Evolutionary conservation across 805 yeast species (phyloP).

Genomic region (Brettanomyces bruxellensis): DNA sequence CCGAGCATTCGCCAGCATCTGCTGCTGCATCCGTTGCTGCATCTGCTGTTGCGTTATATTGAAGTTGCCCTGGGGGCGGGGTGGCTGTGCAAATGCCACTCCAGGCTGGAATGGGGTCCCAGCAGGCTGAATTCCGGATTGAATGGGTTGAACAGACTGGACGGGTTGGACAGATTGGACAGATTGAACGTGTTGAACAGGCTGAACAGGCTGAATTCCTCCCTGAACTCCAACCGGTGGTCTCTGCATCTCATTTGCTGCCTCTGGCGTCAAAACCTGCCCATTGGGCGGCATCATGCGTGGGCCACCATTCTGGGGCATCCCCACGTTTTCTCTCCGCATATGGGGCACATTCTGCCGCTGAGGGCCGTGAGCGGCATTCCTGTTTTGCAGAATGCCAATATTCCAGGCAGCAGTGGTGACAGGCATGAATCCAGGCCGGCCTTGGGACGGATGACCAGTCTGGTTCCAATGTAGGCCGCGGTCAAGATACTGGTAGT

Average conservation of each 20-base stretch:
- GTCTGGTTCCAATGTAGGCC: conserved; percentile 8
- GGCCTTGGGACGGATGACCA: not conserved
- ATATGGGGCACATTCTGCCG: no score
- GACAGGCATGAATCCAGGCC: not conserved
- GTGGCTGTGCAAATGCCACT: not conserved
- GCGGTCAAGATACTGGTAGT: conserved; percentile 46
- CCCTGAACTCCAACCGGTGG: not conserved
- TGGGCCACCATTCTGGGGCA: no score
- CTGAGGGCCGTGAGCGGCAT: no score
- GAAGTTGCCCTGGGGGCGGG: not conserved
- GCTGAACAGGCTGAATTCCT: no score
- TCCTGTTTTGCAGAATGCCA: not conserved
- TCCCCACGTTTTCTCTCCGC: no score
- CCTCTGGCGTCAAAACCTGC: not conserved
- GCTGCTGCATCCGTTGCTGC: conserved; percentile 1
- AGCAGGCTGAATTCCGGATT: no score
- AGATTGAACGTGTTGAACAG: no score
- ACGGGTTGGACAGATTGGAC: no score
- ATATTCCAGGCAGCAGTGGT: not conserved
- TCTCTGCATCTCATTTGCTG: not conserved
- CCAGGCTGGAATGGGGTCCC: no score
- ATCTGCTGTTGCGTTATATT: not conserved
- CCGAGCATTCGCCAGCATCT: not conserved
- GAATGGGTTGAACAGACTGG: no score
- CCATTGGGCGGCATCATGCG: no score